Evolutionary conservation across 768 basidiomycete species (phyloP), one percentile per base, ranked within the genome.

Genomic region (Nidularia sp.): DNA sequence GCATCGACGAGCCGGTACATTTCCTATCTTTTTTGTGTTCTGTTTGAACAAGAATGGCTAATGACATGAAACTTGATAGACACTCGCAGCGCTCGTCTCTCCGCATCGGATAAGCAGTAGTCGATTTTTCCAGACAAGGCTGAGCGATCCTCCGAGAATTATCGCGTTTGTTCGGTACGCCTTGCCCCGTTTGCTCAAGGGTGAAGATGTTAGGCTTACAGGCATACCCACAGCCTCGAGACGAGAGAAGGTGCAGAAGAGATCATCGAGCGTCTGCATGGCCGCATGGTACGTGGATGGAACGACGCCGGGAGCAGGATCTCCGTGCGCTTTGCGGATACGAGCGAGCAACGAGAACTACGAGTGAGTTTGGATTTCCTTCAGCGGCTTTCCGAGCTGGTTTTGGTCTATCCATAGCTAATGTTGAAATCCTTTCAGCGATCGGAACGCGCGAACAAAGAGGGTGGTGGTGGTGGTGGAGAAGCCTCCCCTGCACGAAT

Each of bases 151-250:
- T 1, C 86, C 88, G 15, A 73, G 88, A 53, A 87, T 90, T 55
- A 90, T 91, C 51, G 89, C 88, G 0, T 91, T 91, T 59, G 87
- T 90, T 41, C 77, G 90, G 89, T 88, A 56, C 18, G 78, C 64
- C 32, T 48, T 45, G 53, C 6, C 33, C 13, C 3, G 48, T 51
- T 47, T 50, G 48, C 12, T 18, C 47, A 50, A 34, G 50, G 22
- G 39, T 18, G 5, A 49, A 56, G 18, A 34, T 41, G 34, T 53
- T 36, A 36, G 45, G 45, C 49, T 29, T 45, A 45, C 39, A 34
- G 39, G 34, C 10, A 47, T 6, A 9, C 36, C n/a, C 36, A 6
- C 58, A 91, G 90, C 45, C 72, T 92, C 25, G 88, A 91, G 58
- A 83, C 78, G 13, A 84, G 89, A 13, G 32, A 57, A 0, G 88